Conservation (phyloP, 2,329 filamentous ascomycete genomes). For the Aspergillus uvarum region DNA sequence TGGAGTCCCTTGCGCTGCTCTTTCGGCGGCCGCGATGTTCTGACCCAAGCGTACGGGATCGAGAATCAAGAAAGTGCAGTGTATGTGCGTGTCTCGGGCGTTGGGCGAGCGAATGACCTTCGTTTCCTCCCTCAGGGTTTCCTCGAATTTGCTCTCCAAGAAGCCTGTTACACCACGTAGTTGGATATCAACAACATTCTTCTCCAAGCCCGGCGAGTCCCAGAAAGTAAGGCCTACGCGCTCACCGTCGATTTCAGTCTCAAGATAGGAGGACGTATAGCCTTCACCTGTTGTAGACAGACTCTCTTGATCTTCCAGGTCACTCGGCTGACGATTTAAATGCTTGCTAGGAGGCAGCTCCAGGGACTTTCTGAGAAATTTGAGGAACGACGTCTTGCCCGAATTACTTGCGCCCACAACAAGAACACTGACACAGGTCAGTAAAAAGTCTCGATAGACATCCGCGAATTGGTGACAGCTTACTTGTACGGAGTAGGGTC, state of each 20-base stretch:
- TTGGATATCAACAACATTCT: constrained; percentile 91
- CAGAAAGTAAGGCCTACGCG: constrained; percentile 89
- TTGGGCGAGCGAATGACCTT: constrained; percentile 93
- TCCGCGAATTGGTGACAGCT: constrained; percentile 43
- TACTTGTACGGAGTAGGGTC: constrained; percentile 98
- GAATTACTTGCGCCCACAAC: constrained; percentile 83
- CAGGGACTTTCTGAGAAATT: constrained; percentile 86
- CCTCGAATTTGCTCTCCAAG: constrained; percentile 96
- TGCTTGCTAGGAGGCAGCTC: constrained; percentile 80
- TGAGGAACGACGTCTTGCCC: constrained; percentile 95
- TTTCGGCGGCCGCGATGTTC: constrained; percentile 70
- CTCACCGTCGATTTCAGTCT: constrained; percentile 91
- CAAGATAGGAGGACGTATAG: constrained; percentile 85
- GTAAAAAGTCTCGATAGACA: background rate
- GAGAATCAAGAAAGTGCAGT: constrained; percentile 88
- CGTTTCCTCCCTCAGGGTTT: constrained; percentile 96
- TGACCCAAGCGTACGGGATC: constrained; percentile 83
- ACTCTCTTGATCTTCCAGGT: constrained; percentile 53
- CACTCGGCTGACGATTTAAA: constrained; percentile 56
- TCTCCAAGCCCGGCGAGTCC: constrained; percentile 95
- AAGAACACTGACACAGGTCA: constrained; percentile 64
- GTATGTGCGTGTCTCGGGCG: constrained; percentile 93
- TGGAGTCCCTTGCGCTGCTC: constrained; percentile 54
- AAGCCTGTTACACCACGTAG: constrained; percentile 88
- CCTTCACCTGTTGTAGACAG: constrained; percentile 59